These are phyloP conservation scores for Zygotorulaspora mrakii DNA, from an alignment of 1,139 yeast species.

Conservation along the genomic window DNA sequence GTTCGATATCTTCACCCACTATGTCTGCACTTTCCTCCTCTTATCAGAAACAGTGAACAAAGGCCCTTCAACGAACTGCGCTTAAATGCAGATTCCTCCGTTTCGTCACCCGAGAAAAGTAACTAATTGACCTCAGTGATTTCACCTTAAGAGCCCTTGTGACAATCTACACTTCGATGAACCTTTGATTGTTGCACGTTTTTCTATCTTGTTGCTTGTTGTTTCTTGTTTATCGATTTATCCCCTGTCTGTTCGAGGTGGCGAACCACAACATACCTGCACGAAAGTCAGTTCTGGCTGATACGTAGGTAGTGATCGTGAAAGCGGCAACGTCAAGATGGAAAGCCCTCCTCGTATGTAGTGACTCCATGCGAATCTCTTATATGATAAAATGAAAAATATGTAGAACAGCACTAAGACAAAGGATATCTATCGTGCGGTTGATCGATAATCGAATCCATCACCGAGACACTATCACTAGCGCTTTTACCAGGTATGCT, in stretches of 20 bases:
- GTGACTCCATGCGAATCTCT: too few relatives aligned
- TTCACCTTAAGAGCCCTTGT: neutral
- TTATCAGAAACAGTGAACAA: too few relatives aligned
- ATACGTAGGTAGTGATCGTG: too few relatives aligned
- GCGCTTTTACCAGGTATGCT: too few relatives aligned
- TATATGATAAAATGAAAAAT: too few relatives aligned
- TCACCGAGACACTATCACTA: too few relatives aligned
- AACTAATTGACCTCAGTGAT: neutral
- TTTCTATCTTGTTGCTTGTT: neutral
- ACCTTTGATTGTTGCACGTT: neutral
- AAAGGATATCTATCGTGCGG: too few relatives aligned
- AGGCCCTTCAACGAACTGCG: slow-evolving; percentile 1
- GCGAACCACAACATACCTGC: neutral
- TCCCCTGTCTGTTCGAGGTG: slow-evolving; percentile 1
- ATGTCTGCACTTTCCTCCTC: neutral
- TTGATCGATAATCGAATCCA: too few relatives aligned
- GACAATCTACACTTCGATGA: neutral
- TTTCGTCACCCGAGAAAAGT: neutral
- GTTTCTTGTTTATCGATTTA: neutral
- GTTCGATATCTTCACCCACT: neutral
- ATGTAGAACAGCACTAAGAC: too few relatives aligned
- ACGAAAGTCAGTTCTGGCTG: too few relatives aligned
- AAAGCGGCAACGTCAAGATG: too few relatives aligned
- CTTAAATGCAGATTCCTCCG: neutral
- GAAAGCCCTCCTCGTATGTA: too few relatives aligned